Evolutionary conservation across 345 rosid genomes (phyloP), one percentile per base, ranked within the genome.

Genomic region (Camelina neglecta): DNA sequence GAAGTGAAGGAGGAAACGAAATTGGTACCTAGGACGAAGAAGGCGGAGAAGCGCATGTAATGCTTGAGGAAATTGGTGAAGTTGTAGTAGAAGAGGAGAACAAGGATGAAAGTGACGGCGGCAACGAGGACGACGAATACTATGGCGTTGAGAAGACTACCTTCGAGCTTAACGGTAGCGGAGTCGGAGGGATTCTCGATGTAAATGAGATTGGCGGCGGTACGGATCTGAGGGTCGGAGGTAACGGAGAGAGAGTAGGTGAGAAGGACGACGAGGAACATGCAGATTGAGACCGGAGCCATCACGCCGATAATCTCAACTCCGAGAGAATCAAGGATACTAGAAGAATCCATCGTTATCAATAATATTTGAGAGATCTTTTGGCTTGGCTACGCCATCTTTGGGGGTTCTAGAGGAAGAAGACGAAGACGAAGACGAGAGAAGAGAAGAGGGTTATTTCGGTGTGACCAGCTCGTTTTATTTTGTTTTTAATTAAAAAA

Each of bases 131-230:
- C 53, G 57, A 95, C 88, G 80, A 95, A 89, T 68, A 95, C 99
- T 41, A 92, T 60, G 13, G 99, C 97, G 77, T 95, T 92, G 31
- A 84, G 89, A 15, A 95, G 79, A 56, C 93, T 88, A 21, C 99
- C 99, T 69, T 92, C 97, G 49, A 95, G 86, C 84, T 92, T 95
- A 74, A 86, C 85, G 21, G 88, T 59, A 56, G 95, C 61, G 60
- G 96, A 80, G 55, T 95, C 99, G 1, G 95, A 86, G 41, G 99
- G 86, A 77, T 65, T 86, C 81, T 95, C 99, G 48, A 86, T 73
- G 90, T 95, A 95, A 26, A 95, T 90, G 81, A 95, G 97, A 62
- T 89, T 92, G 2, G 99, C 99, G 39, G 97, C 97, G 41, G 97
- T 90, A 65, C 96, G 96, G 87, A 95, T 84, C 74, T 87, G 91